Evolutionary conservation across 1,284 basidiomycete species (phyloP).

Genomic region (Cryptococcus sp.): DNA sequence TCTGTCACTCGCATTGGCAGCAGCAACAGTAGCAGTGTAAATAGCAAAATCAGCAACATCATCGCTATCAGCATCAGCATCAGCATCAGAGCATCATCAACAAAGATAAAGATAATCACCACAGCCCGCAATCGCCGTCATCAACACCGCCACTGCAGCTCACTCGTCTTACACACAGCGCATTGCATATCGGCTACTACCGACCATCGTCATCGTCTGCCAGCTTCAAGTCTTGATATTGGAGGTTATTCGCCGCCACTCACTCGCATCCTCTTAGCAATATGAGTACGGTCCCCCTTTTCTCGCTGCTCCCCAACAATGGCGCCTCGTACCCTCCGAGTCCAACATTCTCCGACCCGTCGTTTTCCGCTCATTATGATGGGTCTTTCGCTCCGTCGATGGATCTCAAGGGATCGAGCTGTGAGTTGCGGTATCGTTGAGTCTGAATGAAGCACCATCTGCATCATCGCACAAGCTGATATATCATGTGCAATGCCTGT

Average conservation of each 20-base stretch:
- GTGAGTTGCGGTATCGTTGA: slow-evolving; percentile 2
- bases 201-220: too few species aligned
- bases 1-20: too few species aligned
- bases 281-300: slow-evolving; percentile 22
- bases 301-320: slow-evolving; percentile 17
- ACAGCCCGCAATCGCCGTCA: too few species aligned
- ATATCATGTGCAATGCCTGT: neutral
- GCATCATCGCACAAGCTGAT: neutral
- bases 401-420: slow-evolving; percentile 8
- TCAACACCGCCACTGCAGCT: too few species aligned
- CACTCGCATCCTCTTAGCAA: neutral
- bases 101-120: too few species aligned
- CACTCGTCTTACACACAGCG: too few species aligned
- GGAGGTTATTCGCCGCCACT: slow-evolving; percentile 3
- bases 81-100: too few species aligned
- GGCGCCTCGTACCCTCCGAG: slow-evolving; percentile 16
- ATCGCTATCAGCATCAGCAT: too few species aligned
- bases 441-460: too few species aligned
- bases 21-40: too few species aligned
- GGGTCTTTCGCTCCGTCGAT: neutral
- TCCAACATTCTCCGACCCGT: slow-evolving; percentile 23
- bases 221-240: neutral
- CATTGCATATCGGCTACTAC: too few species aligned
- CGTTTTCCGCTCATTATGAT: slow-evolving; percentile 11
- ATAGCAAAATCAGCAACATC: too few species aligned